A percentile compares a stretch with the other conserved stretches of the same genome.
phyloP scores from a whole-genome alignment of 305 asterid species.

The Nicotiana rustica region DNA sequence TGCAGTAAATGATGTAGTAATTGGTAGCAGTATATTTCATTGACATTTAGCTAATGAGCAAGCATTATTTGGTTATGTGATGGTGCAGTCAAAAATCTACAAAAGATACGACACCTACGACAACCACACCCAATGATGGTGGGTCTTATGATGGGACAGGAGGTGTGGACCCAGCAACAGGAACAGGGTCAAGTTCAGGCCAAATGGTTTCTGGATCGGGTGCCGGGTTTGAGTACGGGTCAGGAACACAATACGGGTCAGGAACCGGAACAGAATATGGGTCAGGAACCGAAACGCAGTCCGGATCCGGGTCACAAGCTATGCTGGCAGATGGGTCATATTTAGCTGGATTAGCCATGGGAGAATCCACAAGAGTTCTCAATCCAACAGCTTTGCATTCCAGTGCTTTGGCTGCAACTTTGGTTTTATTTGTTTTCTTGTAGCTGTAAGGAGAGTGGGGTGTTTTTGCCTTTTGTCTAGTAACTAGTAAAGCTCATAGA shows the following conservation, averaged over 20 bases:
- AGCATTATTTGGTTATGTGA: no score
- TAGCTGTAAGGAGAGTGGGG: conserved; percentile 35
- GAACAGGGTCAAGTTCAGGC: conserved; percentile 30
- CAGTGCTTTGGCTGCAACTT: conserved; percentile 35
- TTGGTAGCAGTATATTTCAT: not conserved
- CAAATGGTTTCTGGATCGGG: conserved; percentile 35
- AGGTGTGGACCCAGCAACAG: conserved; percentile 34
- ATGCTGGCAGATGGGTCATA: conserved; percentile 75
- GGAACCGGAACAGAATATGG: conserved; percentile 34
- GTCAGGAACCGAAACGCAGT: not conserved
- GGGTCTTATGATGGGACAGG: conserved; percentile 56
- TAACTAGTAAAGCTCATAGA: conserved; percentile 30
- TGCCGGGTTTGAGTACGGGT: conserved; percentile 33
- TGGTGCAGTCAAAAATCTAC: conserved; percentile 86
- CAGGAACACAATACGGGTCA: conserved; percentile 49
- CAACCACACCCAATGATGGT: conserved; percentile 51
- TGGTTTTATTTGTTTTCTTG: conserved; percentile 44
- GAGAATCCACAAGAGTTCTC: conserved; percentile 57
- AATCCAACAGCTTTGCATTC: conserved; percentile 43
- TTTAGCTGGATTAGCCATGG: conserved; percentile 94
- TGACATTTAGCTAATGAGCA: conserved; percentile 24
- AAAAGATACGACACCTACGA: conserved; percentile 64
- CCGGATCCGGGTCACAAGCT: conserved; percentile 52
- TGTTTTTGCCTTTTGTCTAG: conserved; percentile 40
- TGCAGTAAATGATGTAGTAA: not conserved